Evolutionary conservation across 1,284 basidiomycete species (phyloP).

Genomic region (Dichomitus squalens): DNA sequence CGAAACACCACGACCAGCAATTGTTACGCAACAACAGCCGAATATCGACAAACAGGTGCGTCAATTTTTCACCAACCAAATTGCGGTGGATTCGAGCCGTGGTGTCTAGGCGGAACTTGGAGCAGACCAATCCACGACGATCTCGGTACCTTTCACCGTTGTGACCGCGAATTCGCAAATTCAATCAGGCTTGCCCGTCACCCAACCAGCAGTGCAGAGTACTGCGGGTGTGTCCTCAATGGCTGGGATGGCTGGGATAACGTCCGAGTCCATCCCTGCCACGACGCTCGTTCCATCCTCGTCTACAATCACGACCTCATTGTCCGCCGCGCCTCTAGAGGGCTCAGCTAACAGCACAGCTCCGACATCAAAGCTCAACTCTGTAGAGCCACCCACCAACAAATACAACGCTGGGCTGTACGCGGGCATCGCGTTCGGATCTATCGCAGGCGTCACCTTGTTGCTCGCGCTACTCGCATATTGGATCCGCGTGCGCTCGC

Average conservation of each 20-base stretch:
- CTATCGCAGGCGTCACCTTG: constrained; percentile 41
- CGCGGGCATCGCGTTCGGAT: constrained; percentile 40
- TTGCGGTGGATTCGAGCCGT: neutral
- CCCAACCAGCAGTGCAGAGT: neutral
- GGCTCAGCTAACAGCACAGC: neutral
- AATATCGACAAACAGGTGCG: neutral
- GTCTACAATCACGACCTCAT: neutral
- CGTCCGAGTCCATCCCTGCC: neutral
- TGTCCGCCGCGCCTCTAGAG: neutral
- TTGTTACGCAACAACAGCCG: neutral
- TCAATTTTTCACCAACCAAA: neutral
- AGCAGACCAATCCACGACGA: neutral
- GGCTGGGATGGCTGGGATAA: neutral
- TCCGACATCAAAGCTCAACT: neutral
- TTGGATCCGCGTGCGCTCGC: constrained; percentile 41
- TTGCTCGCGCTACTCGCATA: constrained; percentile 43
- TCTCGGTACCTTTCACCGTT: too few species aligned
- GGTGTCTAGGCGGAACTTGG: neutral
- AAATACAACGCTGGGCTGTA: neutral
- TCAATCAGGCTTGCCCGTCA: neutral
- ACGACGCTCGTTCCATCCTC: neutral
- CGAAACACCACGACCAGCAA: neutral
- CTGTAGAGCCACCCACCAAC: neutral
- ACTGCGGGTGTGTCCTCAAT: neutral
- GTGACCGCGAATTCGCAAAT: neutral